phyloP scores from a whole-genome alignment of 129 eudicot species.

The Chrysanthemum makinoi region DNA sequence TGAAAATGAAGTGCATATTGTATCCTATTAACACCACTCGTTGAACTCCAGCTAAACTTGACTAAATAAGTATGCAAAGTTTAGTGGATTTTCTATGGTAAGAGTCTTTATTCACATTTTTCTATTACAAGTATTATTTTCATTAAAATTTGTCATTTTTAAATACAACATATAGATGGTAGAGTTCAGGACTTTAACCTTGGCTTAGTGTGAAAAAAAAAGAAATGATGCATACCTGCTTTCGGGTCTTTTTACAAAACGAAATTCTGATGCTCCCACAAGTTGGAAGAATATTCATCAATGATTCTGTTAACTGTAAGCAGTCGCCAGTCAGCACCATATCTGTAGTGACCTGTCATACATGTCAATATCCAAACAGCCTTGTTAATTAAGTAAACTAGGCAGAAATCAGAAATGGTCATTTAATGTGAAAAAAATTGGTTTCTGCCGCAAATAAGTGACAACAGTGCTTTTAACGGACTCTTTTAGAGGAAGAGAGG shows the following conservation, averaged over 20 bases:
- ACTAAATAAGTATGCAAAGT: too few relatives aligned
- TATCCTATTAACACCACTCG: too few relatives aligned
- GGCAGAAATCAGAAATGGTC: neutral
- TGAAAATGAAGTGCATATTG: too few relatives aligned
- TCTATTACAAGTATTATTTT: too few relatives aligned
- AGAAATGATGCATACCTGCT: slow-evolving; percentile 31
- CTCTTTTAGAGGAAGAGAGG: neutral
- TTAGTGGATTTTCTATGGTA: too few relatives aligned
- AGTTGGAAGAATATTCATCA: slow-evolving; percentile 50
- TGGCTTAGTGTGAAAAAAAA: neutral
- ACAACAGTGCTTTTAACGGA: neutral
- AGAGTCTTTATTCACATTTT: too few relatives aligned
- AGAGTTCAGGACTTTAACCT: too few relatives aligned
- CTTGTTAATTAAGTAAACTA: neutral
- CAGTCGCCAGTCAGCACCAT: slow-evolving; percentile 53
- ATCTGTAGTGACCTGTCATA: slow-evolving; percentile 65
- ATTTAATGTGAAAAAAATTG: neutral
- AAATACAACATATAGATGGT: too few relatives aligned
- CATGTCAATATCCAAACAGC: neutral
- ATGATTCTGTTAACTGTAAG: slow-evolving; percentile 49
- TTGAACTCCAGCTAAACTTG: too few relatives aligned
- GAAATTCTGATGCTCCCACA: slow-evolving; percentile 72
- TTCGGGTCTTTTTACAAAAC: slow-evolving; percentile 63
- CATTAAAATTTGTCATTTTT: too few relatives aligned
- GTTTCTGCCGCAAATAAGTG: neutral